phyloP scores from a whole-genome alignment of 306 rosid genomes.

The Cicer pinnatifidum region DNA sequence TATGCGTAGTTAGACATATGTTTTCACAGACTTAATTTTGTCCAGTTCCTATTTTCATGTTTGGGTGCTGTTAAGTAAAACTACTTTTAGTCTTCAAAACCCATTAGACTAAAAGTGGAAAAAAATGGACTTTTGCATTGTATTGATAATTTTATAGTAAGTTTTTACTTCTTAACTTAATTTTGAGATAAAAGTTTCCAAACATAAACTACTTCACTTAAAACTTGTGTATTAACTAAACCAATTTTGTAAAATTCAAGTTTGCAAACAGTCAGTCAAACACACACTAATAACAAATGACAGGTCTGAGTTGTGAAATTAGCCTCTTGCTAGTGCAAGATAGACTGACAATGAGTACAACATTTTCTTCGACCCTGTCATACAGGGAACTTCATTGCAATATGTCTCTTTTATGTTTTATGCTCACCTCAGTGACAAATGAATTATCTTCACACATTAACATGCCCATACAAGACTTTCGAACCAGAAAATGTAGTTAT shows the following conservation, averaged over 20 bases:
- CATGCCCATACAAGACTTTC: not conserved
- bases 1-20: not conserved
- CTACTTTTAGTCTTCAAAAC: not conserved
- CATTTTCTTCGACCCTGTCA: not conserved
- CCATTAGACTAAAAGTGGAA: not conserved
- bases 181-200: slow-evolving; percentile 2
- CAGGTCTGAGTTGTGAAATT: not conserved
- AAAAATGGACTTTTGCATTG: not conserved
- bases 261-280: not conserved
- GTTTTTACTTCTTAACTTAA: not conserved
- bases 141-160: not conserved
- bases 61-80: not conserved
- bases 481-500: not conserved
- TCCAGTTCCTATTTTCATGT: not conserved
- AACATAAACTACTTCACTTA: not conserved
- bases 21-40: not conserved
- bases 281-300: not conserved
- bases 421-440: slow-evolving; percentile 17
- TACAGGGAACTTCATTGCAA: not conserved
- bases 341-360: not conserved
- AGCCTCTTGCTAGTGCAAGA: not conserved
- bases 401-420: not conserved
- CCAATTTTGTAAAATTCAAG: not conserved
- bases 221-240: not conserved
- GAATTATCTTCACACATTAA: not conserved